A percentile compares a stretch with the other conserved stretches of the same genome.
Evolutionary conservation across 495 filamentous ascomycete genomes (phyloP).

Genomic region (Parachaetomium inaequale): DNA sequence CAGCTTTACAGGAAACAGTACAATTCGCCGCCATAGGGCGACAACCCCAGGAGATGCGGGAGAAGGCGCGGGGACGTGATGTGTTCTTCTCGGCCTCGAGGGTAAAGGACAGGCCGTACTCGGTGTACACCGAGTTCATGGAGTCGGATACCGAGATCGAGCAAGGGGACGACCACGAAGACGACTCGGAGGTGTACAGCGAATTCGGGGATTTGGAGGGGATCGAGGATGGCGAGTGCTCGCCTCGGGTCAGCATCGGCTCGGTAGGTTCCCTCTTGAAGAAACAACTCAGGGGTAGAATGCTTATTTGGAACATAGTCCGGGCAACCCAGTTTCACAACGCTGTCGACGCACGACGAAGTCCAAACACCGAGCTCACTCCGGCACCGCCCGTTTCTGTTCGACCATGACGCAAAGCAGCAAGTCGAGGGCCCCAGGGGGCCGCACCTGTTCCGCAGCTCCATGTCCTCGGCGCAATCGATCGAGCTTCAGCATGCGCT

Average conservation of each 20-base stretch:
- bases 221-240: conserved; percentile 59
- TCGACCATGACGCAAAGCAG: conserved; percentile 28
- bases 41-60: conserved; percentile 43
- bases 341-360: conserved; percentile 73
- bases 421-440: conserved; percentile 75
- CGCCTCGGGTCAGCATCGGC: conserved; percentile 61
- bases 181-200: conserved; percentile 52
- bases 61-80: conserved; percentile 43
- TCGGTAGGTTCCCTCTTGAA: conserved; percentile 50
- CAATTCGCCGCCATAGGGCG: conserved; percentile 21
- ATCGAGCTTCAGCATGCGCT: conserved; percentile 59
- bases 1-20: conserved; percentile 24
- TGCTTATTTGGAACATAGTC: conserved; percentile 35
- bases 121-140: conserved; percentile 65
- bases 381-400: conserved; percentile 25
- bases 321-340: conserved; percentile 65
- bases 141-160: conserved; percentile 69
- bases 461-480: conserved; percentile 45
- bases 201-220: conserved; percentile 45
- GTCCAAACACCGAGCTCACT: conserved; percentile 63
- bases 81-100: conserved; percentile 43
- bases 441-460: conserved; percentile 81
- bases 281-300: not conserved
- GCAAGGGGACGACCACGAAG: conserved; percentile 49
- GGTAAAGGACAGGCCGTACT: conserved; percentile 50